Conservation (phyloP, 2,329 filamentous ascomycete genomes). For the Cladosporium sp. region DNA sequence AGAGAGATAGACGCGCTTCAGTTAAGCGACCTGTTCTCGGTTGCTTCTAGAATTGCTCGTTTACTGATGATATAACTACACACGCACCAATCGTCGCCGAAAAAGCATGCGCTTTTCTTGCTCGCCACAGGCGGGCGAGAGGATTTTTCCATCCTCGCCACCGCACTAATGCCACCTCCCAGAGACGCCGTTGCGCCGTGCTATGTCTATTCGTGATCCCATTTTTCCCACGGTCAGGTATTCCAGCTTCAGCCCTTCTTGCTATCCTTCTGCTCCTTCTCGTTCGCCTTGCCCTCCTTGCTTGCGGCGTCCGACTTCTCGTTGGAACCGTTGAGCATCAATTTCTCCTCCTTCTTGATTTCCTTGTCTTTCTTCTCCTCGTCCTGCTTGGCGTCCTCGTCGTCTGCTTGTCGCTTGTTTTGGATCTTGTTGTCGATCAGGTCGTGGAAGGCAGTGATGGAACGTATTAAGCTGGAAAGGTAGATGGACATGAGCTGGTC, state of each 20-base stretch:
- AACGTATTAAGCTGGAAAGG: conserved; percentile 89
- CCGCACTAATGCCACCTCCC: background rate
- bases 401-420: conserved; percentile 94
- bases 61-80: background rate
- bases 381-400: conserved; percentile 79
- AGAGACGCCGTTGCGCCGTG: conserved; percentile 1
- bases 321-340: conserved; percentile 53
- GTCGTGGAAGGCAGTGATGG: conserved; percentile 98
- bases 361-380: conserved; percentile 52
- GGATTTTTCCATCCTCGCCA: background rate
- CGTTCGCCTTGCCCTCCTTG: conserved; percentile 43
- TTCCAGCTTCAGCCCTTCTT: conserved; percentile 38
- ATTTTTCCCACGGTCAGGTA: background rate
- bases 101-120: background rate
- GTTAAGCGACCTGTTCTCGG: no score
- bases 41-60: no score
- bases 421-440: conserved; percentile 99
- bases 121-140: background rate
- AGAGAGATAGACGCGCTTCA: no score
- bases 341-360: conserved; percentile 60
- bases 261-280: conserved; percentile 53
- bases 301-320: conserved; percentile 37
- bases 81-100: background rate
- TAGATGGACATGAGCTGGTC: conserved; percentile 99
- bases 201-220: conserved; percentile 5